These are phyloP conservation scores for Dryas alaskensis DNA, from an alignment of 306 rosid genomes.

Conservation along the genomic window DNA sequence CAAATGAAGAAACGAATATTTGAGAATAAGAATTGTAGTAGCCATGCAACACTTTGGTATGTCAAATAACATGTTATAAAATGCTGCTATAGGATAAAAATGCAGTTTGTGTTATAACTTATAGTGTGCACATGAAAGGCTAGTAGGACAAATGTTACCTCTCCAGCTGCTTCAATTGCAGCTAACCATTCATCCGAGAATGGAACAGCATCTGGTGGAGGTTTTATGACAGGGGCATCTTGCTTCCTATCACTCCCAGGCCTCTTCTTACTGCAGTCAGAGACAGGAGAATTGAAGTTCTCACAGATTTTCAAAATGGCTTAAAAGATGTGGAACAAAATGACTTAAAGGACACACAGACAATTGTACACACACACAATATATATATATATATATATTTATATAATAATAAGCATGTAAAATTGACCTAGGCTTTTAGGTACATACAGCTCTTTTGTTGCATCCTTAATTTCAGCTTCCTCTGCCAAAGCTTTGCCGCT, in stretches of 20 bases:
- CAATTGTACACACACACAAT: neutral
- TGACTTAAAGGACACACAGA: conserved; percentile 9
- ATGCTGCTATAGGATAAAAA: neutral
- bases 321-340: neutral
- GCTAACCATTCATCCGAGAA: conserved; percentile 97
- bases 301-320: conserved; percentile 1
- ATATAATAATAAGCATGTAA: conserved; percentile 6
- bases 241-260: conserved; percentile 35
- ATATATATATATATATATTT: neutral
- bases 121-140: neutral
- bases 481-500: conserved; percentile 22
- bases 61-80: neutral
- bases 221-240: conserved; percentile 43
- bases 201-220: conserved; percentile 59
- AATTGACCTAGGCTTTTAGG: conserved; percentile 8
- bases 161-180: conserved; percentile 96
- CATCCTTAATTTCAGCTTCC: conserved; percentile 35
- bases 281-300: neutral
- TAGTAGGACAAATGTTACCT: conserved; percentile 43
- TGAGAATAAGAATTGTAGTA: neutral
- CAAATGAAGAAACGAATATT: neutral
- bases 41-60: neutral
- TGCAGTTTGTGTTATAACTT: neutral
- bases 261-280: conserved; percentile 43
- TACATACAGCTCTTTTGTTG: conserved; percentile 49